Evolutionary conservation across 2,329 filamentous ascomycete genomes (phyloP).

Genomic region (Hypomyces perniciosus): DNA sequence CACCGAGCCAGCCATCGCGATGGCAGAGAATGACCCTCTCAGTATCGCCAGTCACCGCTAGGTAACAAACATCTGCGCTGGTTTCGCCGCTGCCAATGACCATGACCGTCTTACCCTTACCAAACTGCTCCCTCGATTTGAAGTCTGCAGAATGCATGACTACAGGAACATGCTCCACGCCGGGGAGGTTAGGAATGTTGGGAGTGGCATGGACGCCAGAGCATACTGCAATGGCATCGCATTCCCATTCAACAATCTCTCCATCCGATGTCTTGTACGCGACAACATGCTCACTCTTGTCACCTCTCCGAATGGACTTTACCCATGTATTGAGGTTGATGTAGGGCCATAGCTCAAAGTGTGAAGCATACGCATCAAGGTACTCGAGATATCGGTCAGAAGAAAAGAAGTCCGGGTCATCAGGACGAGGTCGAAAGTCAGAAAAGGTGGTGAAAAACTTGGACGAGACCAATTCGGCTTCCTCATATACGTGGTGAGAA

Average conservation of each 20-base stretch:
- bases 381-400: conserved; percentile 33
- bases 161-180: conserved; percentile 28
- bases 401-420: conserved; percentile 37
- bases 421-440: conserved; percentile 33
- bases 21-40: conserved; percentile 36
- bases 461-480: conserved; percentile 36
- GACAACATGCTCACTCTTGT: conserved; percentile 20
- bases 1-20: conserved; percentile 30
- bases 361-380: conserved; percentile 32
- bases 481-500: conserved; percentile 35
- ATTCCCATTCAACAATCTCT: conserved; percentile 24
- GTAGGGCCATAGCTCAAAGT: conserved; percentile 32
- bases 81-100: conserved; percentile 39
- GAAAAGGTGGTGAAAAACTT: conserved; percentile 41
- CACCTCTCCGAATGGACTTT: conserved; percentile 17
- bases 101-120: conserved; percentile 32
- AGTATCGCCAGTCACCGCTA: conserved; percentile 35
- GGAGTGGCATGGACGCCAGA: conserved; percentile 36
- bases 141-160: conserved; percentile 38
- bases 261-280: conserved; percentile 14
- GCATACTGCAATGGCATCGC: conserved; percentile 39
- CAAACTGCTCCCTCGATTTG: conserved; percentile 35
- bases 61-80: conserved; percentile 34
- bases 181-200: conserved; percentile 30
- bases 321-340: conserved; percentile 30